Base-by-base conservation (phyloP, 2,329 filamentous ascomycete species). In the Rutstroemia sp. region DNA sequence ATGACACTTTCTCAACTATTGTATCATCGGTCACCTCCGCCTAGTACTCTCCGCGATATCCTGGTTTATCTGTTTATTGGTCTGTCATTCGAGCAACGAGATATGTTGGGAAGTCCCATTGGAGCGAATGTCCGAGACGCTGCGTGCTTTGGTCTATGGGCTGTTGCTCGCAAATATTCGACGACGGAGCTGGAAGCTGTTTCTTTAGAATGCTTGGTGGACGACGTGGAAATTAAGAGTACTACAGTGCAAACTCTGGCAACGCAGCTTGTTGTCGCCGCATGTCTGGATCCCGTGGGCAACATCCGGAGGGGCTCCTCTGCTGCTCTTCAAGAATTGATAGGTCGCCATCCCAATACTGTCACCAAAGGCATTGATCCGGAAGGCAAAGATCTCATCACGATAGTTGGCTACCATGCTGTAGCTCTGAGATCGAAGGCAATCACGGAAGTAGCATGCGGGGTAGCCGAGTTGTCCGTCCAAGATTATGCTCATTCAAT, bases 91-190 rank as follows among this genome's bases (percentile, higher is more conserved):
- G 92, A 99, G 70, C 90, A 96, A 66, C 81, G 92, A 57, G 88
- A 87, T 47, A 82, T 89, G 0, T 90, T 89, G 3, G 92, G 94
- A n/a, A 84, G 81, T 12, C 92, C 89, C 3, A 78, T 92, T 10
- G 94, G 94, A 2, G 87, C 89, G 1, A 96, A 95, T 64, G 92
- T 99, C 16, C 83, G 94, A 48, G 94, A 99, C 73, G 92, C 94
- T 12, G 90, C 94, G 3, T 96, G 92, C 69, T 99, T 97, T 69
- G 94, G 94, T 6, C 86, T 97, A 23, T 99, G 94, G 94, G 88
- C 92, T 1, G 71, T 97, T 7, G 89, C 92, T 21, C 81, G 94
- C 55, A 86, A 92, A 54, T 99, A 97, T 65, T 84, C 82, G 1
- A 96, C 91, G 0, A 68, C 75, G 0, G 92, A 97, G 69, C 77